phyloP scores from a whole-genome alignment of 2,329 filamentous ascomycete species.

The Beauveria pseudobassiana region DNA sequence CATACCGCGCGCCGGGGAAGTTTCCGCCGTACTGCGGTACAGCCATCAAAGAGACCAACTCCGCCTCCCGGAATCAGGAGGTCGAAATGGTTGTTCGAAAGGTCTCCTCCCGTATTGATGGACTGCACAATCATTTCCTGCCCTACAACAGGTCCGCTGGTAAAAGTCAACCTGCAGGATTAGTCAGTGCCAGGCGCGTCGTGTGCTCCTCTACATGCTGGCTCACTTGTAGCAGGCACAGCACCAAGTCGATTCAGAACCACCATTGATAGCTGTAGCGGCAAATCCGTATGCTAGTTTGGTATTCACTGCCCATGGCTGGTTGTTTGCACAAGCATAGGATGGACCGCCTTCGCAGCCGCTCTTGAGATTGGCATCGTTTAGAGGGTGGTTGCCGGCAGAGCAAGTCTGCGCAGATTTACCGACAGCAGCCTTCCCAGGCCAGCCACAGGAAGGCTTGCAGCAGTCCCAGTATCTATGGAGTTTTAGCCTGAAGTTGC shows the following conservation, averaged over 20 bases:
- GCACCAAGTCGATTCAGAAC: constrained; percentile 54
- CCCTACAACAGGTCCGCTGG: constrained; percentile 41
- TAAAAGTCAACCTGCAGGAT: constrained; percentile 37
- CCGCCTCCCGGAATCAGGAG: constrained; percentile 49
- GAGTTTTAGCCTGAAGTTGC: constrained; percentile 5
- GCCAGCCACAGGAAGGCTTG: constrained; percentile 60
- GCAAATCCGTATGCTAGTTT: constrained; percentile 57
- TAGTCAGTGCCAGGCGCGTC: too few species aligned
- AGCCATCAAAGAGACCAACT: constrained; percentile 46
- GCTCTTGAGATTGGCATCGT: constrained; percentile 36
- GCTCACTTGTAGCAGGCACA: constrained; percentile 54
- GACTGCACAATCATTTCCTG: constrained; percentile 59
- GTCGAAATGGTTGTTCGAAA: constrained; percentile 52
- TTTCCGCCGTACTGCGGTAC: constrained; percentile 38
- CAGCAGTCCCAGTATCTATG: constrained; percentile 58
- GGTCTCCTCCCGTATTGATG: constrained; percentile 54
- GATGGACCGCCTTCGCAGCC: constrained; percentile 52
- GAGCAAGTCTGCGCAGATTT: constrained; percentile 46
- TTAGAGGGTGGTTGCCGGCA: constrained; percentile 44
- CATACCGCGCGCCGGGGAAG: constrained; percentile 44
- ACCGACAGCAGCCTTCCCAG: constrained; percentile 45
- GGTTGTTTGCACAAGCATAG: constrained; percentile 55
- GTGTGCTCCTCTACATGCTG: not conserved
- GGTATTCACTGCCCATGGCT: constrained; percentile 54
- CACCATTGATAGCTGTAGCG: constrained; percentile 48